phyloP scores from a whole-genome alignment of 2,329 filamentous ascomycete species.

The Arthrobotrys musiformis region DNA sequence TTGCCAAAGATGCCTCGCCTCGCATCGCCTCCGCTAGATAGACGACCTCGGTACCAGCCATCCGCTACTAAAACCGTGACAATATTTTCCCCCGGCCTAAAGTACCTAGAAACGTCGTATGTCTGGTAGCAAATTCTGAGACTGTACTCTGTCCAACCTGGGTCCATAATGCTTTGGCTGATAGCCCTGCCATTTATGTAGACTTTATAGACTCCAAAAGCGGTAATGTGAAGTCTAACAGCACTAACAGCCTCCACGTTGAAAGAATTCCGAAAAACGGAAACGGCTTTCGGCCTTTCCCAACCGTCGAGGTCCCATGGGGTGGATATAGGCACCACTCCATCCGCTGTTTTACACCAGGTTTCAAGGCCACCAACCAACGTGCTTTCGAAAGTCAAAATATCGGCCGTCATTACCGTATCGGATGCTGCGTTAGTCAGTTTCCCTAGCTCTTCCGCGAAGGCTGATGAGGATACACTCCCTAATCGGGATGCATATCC shows the following conservation, averaged over 20 bases:
- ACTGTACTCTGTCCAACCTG: conserved; percentile 44
- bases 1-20: conserved; percentile 30
- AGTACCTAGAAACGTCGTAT: conserved; percentile 18
- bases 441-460: neutral
- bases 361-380: conserved; percentile 7
- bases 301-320: conserved; percentile 25
- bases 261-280: conserved; percentile 28
- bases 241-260: neutral
- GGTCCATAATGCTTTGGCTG: conserved; percentile 31
- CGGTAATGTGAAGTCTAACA: conserved; percentile 23
- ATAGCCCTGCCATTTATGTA: conserved; percentile 25
- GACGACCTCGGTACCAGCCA: conserved; percentile 47
- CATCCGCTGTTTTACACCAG: conserved; percentile 13
- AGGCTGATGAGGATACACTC: neutral
- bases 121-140: conserved; percentile 32
- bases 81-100: conserved; percentile 2
- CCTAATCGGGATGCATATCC: neutral
- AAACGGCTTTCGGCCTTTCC: conserved; percentile 26
- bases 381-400: conserved; percentile 8
- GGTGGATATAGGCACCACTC: conserved; percentile 22
- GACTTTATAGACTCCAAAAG: conserved; percentile 39
- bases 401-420: neutral
- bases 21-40: conserved; percentile 33
- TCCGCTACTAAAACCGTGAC: conserved; percentile 22
- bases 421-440: neutral